Conservation (phyloP, 1,284 basidiomycete species). For the Sporisorium scitamineum region DNA sequence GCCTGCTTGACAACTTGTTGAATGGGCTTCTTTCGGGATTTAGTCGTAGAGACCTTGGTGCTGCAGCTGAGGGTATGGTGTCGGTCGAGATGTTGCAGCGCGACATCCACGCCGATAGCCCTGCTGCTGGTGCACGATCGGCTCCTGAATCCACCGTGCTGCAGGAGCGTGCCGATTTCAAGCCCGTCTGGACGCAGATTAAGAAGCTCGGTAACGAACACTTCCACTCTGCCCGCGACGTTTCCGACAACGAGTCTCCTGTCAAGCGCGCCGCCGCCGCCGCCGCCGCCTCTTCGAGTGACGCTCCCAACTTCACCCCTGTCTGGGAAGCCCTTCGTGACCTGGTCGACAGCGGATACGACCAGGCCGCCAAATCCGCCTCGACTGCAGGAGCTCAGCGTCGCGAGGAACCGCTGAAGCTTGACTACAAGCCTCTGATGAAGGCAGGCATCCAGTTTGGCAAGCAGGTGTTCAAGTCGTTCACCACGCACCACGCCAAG, state of each 20-base stretch:
- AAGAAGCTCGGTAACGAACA: conserved; percentile 53
- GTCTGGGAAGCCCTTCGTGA: conserved; percentile 57
- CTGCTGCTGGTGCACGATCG: neutral
- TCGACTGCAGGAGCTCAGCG: conserved; percentile 14
- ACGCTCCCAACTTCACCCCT: conserved; percentile 44
- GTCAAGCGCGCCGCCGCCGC: conserved; percentile 27
- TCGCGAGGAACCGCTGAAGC: conserved; percentile 28
- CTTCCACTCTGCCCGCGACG: conserved; percentile 31
- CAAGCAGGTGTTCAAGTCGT: conserved; percentile 46
- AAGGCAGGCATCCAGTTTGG: conserved; percentile 42
- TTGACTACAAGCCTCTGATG: conserved; percentile 51
- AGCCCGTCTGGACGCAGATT: conserved; percentile 54
- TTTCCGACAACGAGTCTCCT: conserved; percentile 11
- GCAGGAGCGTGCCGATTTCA: conserved; percentile 47
- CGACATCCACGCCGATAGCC: conserved; percentile 3
- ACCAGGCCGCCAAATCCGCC: conserved; percentile 21
- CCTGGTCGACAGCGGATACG: conserved; percentile 52
- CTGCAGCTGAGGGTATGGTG: conserved; percentile 11
- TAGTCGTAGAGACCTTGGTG: conserved; percentile 26
- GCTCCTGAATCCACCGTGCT: conserved; percentile 15
- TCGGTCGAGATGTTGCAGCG: conserved; percentile 27
- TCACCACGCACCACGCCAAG: conserved; percentile 44
- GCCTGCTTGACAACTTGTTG: conserved; percentile 53
- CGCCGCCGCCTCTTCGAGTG: conserved; percentile 10
- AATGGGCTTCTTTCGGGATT: conserved; percentile 49